Evolutionary conservation across 305 asterid genomes (phyloP).

Genomic region (Solanum hybrid): DNA sequence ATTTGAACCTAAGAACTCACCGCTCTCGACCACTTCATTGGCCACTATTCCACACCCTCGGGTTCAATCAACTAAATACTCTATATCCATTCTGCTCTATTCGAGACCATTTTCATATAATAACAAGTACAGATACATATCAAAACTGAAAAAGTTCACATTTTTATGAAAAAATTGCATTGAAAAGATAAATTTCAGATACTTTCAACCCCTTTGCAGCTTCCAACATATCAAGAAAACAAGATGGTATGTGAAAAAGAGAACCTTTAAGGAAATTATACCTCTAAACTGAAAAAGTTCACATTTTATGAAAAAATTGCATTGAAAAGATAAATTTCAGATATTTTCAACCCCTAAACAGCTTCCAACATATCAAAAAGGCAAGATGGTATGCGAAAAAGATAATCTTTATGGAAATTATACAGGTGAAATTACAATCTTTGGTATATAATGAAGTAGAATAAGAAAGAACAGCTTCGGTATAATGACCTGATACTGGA

Average conservation of each 20-base stretch:
- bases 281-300: neutral
- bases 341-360: neutral
- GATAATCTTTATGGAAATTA: neutral
- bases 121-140: neutral
- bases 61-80: neutral
- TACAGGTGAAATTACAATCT: neutral
- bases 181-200: neutral
- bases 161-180: neutral
- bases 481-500: conserved; percentile 1
- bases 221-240: neutral
- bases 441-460: neutral
- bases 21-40: neutral
- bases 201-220: neutral
- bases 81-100: neutral
- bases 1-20: neutral
- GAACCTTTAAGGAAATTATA: neutral
- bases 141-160: neutral
- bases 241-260: neutral
- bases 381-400: neutral
- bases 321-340: neutral
- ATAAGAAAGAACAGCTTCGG: neutral
- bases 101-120: neutral
- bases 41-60: neutral
- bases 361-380: neutral
- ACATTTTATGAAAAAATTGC: neutral